Evolutionary conservation across 2,329 filamentous ascomycete genomes (phyloP), one percentile per base, ranked within the genome.

Genomic region (Colletotrichum sp.): DNA sequence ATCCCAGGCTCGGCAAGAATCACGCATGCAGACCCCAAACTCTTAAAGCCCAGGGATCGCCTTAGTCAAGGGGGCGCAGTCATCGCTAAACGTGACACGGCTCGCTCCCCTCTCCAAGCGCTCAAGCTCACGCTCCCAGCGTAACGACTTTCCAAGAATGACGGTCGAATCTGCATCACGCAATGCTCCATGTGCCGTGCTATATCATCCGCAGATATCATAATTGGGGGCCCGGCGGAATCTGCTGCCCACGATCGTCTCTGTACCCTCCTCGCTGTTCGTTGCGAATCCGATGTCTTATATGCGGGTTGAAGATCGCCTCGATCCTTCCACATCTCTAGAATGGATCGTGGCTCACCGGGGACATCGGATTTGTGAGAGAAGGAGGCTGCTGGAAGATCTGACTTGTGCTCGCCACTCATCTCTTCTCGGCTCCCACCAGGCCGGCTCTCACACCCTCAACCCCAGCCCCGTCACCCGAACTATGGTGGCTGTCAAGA

Each of bases 131-230:
- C 34, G 34, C 36, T 59, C 49, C 34, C 26, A 6, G 12, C 28
- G 28, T 71, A 36, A 13, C 60, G 71, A 49, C 44, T 44, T 66
- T 34, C 21, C 26, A 39, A n/a, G 13, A 59, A 18, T n/a, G 10
- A 24, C 6, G 32, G 60, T 52, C 18, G 26, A 59, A 66, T 71
- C 28, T n/a, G 49, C 52, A 49, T 75, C 72, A 60, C 55, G 44
- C 2, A 49, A 60, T 34, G 12, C 21, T 60, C 18, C 70, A 49
- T 49, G 36, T 28, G 34, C 21, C 26, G 39, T 34, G 44, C 28
- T 57, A 59, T 57, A 57, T 59, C 28, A 34, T 12, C 32, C 34
- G 16, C 34, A 16, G 15, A 24, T 64, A 36, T 52, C n/a, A 52
- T 21, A 52, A 12, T 52, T 52, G 44, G n/a, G 44, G 44, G n/a